These are phyloP conservation scores for Piper betle DNA, from an alignment of 164 flowering plant genomes.

Conservation along the genomic window DNA sequence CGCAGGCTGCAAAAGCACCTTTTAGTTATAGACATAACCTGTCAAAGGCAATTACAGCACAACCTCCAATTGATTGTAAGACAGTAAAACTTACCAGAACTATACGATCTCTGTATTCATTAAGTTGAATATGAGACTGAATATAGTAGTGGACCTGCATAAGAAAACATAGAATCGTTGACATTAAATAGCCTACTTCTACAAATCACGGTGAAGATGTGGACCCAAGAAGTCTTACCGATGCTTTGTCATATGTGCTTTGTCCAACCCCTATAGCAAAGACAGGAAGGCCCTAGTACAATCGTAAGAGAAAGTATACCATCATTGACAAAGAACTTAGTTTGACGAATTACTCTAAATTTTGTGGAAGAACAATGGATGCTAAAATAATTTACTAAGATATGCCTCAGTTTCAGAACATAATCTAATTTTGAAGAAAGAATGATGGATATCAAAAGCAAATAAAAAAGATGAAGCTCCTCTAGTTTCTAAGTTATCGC, in stretches of 20 bases:
- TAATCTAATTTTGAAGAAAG: no score
- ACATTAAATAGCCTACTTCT: not conserved
- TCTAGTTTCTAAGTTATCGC: no score
- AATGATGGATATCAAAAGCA: no score
- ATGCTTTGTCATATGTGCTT: slow-evolving; percentile 88
- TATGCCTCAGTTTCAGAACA: no score
- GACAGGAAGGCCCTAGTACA: slow-evolving; percentile 74
- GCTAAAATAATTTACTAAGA: no score
- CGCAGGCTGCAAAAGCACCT: slow-evolving; percentile 37
- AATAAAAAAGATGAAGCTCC: no score
- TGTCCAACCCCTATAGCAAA: slow-evolving; percentile 87
- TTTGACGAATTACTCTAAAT: no score
- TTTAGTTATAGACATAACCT: not conserved
- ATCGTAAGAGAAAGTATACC: not conserved
- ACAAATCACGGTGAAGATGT: not conserved
- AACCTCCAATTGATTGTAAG: not conserved
- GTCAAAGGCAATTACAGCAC: not conserved
- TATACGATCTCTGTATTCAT: slow-evolving; percentile 93
- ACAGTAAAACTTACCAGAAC: slow-evolving; percentile 44
- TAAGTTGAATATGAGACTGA: slow-evolving; percentile 96
- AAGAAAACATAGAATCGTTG: not conserved
- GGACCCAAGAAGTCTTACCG: slow-evolving; percentile 39
- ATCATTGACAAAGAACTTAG: not conserved
- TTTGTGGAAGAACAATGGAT: no score
- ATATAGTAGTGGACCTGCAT: slow-evolving; percentile 73